Base-by-base conservation (phyloP, 1,284 basidiomycete species). In the Golubevia pallescens region DNA sequence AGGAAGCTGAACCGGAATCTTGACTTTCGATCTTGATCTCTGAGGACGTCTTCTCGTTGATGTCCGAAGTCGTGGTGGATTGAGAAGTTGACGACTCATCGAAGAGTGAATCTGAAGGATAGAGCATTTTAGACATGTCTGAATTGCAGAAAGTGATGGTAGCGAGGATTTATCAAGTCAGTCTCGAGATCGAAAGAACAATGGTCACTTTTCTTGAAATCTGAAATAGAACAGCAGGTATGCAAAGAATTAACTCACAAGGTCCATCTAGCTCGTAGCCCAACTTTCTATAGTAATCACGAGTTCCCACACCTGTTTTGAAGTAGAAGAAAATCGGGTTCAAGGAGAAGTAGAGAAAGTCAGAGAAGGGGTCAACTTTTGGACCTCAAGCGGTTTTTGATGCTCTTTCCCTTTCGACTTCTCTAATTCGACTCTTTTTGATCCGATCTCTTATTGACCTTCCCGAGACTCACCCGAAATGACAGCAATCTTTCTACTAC, bases 211-310 rank as follows among this genome's bases (percentile, higher is more conserved):
- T 28, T 28, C 28, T 28, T 28, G 28, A 28, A 28, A 28, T 28
- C 28, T 28, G 28, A 28, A 28, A 28, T 28, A 28, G n/a, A n/a
- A n/a, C n/a, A n/a, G n/a, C n/a, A n/a, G n/a, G n/a, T n/a, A n/a
- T n/a, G n/a, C n/a, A n/a, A n/a, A n/a, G n/a, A n/a, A n/a, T n/a
- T n/a, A 5, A 38, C 34, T 38, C 34, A 38, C 34, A 85, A 0
- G 81, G 80, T 0, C 82, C 82, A 21, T 85, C 81, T 7, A 84
- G 69, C 61, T 78, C 67, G 67, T 85, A 85, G 10, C 81, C 81
- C 10, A 85, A 64, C 24, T 75, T 67, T 52, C 80, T 68, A 69
- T 85, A 85, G 60, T 84, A 85, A 51, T 85, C 82, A 34, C 82
- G 69, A 3, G 82, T 85, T 14, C 82, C 82, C 0, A 85, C 81